Percentiles rank a stretch among this genome's conserved stretches.
Evolutionary conservation across 2,329 filamentous ascomycete species (phyloP).

Genomic region (Arachnomyces sp.): DNA sequence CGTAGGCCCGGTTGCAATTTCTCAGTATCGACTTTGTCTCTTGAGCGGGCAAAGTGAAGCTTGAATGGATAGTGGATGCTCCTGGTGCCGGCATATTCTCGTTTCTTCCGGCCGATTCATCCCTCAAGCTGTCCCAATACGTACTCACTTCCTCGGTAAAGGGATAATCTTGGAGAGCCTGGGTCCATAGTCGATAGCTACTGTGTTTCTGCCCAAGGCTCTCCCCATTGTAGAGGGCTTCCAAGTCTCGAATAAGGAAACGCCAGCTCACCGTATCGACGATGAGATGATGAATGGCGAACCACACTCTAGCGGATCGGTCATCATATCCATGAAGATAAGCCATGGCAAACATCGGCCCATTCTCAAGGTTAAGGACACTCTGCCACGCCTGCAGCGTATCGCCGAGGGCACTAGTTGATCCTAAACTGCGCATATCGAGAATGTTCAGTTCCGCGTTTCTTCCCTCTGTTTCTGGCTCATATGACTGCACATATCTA

Average conservation of each 20-base stretch:
- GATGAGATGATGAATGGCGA: not conserved
- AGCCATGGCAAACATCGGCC: not conserved
- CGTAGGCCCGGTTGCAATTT: not conserved
- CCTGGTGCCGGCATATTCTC: not conserved
- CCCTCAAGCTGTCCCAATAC: not conserved
- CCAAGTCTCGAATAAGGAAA: slow-evolving; percentile 1
- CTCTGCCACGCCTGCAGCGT: not conserved
- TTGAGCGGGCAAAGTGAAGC: not conserved
- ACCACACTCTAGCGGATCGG: not conserved
- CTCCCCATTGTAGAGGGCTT: not conserved
- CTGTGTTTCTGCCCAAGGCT: not conserved
- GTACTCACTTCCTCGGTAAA: not conserved
- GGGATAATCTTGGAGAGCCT: not conserved
- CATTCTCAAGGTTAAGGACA: not conserved
- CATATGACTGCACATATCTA: not conserved
- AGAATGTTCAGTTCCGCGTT: not conserved
- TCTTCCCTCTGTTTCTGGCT: not conserved
- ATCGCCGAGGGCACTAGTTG: not conserved
- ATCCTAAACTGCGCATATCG: not conserved
- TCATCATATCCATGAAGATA: slow-evolving; percentile 1
- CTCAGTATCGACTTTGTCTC: not conserved
- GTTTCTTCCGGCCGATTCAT: not conserved
- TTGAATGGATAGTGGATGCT: not conserved
- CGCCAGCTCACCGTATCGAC: slow-evolving; percentile 1
- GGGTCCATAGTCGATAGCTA: not conserved